A percentile compares a stretch with the other conserved stretches of the same genome.
These are phyloP conservation scores for Ochetophila trinervis DNA, from an alignment of 306 rosid species.

Conservation along the genomic window DNA sequence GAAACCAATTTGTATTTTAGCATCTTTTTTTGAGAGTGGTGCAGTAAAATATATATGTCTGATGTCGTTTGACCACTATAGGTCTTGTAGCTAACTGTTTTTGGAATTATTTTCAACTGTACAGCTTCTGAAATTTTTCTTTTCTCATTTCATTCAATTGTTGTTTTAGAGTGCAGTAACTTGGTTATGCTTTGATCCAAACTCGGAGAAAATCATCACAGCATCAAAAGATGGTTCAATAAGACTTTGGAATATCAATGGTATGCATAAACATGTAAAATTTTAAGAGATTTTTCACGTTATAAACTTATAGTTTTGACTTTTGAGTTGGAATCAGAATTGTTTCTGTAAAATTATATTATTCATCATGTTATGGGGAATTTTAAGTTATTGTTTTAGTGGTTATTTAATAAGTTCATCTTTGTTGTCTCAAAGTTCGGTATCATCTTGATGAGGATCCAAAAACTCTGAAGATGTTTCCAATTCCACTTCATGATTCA, in stretches of 20 bases:
- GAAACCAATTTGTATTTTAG: neutral
- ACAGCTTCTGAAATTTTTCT: neutral
- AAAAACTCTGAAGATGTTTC: conserved; percentile 82
- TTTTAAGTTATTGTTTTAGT: neutral
- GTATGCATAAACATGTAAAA: conserved; percentile 33
- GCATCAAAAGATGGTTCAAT: conserved; percentile 91
- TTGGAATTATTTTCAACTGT: neutral
- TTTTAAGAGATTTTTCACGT: conserved; percentile 12
- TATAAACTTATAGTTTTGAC: conserved; percentile 23
- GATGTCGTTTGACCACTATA: neutral
- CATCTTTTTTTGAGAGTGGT: neutral
- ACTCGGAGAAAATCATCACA: conserved; percentile 89
- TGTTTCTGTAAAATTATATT: too few species aligned
- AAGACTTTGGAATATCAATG: conserved; percentile 97
- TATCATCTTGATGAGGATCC: conserved; percentile 97
- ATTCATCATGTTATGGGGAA: too few species aligned
- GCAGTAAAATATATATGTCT: neutral
- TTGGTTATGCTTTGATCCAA: conserved; percentile 89
- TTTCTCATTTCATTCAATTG: conserved; percentile 9
- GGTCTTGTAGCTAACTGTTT: neutral
- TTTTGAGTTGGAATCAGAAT: neutral
- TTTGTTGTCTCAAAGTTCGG: conserved; percentile 56
- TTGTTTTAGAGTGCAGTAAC: conserved; percentile 88
- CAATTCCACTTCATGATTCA: conserved; percentile 79
- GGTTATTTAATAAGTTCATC: neutral